Evolutionary conservation across 805 yeast species (phyloP), one percentile per base, ranked within the genome.

Genomic region (Komagataella phaffii): DNA sequence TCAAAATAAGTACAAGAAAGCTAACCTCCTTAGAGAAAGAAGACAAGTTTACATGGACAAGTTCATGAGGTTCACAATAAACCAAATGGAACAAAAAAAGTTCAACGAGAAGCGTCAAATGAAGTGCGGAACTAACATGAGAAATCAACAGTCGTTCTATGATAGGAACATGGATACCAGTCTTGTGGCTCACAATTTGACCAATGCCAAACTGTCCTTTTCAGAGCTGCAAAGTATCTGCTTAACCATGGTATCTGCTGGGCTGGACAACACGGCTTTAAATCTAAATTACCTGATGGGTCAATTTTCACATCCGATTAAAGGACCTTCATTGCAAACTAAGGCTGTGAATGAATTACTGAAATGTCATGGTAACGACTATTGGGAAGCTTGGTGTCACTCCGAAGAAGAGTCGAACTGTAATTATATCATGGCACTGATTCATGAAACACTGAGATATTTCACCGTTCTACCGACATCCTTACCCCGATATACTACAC

Each of bases 191-290:
- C 49, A 23, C 10, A 46, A 10, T 6, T 23, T 57, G 5, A 49
- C 54, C 3, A 17, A 46, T 3, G 60, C 53, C 24, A 56, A 57
- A 23, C 53, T 73, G 10, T 63, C 65, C 7, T 58, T 55, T 2
- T 63, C 63, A 7, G 87, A 83, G 58, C 60, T 80, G 49, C 69
- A 70, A 47, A 77, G 86, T 47, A 72, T 82, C 5, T 84, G 90
- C 59, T 66, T 85, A 45, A 81, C 90, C 0, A 79, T 84, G 83
- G 82, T 85, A 0, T 81, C 88, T 57, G 93, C 90, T 7, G 93
- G 93, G 0, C 65, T 85, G 21, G 91, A 85, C 60, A 85, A 85
- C 55, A 76, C 83, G 0, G 82, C 88, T 0, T 68, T 83, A 36
- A 83, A 79, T 48, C 68, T 84, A 49, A 75, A 76, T 54, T 80